Conservation (phyloP, 805 yeast species). For the Scheffersomyces ergatensis region DNA sequence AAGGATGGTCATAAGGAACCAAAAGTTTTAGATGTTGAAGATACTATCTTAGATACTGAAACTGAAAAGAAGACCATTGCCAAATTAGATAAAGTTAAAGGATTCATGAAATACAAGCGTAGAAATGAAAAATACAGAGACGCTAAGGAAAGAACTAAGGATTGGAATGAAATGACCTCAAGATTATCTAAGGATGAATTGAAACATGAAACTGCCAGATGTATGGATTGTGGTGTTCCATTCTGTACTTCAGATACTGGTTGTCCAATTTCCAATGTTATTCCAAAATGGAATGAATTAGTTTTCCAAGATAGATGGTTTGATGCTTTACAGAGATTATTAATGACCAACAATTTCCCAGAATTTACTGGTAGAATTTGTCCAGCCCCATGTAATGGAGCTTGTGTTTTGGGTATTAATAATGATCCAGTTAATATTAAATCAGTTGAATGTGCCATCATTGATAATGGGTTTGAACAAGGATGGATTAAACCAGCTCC, state of each 20-base stretch:
- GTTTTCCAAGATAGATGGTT: conserved; percentile 94
- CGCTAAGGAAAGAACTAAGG: conserved; percentile 71
- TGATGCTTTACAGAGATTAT: conserved; percentile 84
- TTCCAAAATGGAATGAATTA: conserved; percentile 97
- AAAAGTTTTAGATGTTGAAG: conserved; percentile 84
- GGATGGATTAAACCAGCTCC: conserved; percentile 93
- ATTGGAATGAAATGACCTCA: conserved; percentile 88
- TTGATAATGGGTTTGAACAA: conserved; percentile 92
- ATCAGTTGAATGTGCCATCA: conserved; percentile 92
- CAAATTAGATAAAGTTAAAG: conserved; percentile 75
- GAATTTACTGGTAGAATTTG: conserved; percentile 98
- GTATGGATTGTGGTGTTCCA: conserved; percentile 99
- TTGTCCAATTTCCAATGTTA: conserved; percentile 94
- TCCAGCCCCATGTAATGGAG: conserved; percentile 99
- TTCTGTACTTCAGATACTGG: conserved; percentile 98
- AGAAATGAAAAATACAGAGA: conserved; percentile 84
- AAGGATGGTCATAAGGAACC: conserved; percentile 57
- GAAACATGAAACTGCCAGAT: conserved; percentile 89
- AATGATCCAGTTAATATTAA: conserved; percentile 96
- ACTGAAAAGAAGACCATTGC: conserved; percentile 62
- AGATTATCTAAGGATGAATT: conserved; percentile 84
- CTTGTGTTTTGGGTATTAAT: conserved; percentile 86
- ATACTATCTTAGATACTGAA: conserved; percentile 69
- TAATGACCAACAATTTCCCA: conserved; percentile 98
- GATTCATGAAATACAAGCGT: conserved; percentile 91